Conservation (phyloP, 495 filamentous ascomycete species). For the Cercophora scortea region DNA sequence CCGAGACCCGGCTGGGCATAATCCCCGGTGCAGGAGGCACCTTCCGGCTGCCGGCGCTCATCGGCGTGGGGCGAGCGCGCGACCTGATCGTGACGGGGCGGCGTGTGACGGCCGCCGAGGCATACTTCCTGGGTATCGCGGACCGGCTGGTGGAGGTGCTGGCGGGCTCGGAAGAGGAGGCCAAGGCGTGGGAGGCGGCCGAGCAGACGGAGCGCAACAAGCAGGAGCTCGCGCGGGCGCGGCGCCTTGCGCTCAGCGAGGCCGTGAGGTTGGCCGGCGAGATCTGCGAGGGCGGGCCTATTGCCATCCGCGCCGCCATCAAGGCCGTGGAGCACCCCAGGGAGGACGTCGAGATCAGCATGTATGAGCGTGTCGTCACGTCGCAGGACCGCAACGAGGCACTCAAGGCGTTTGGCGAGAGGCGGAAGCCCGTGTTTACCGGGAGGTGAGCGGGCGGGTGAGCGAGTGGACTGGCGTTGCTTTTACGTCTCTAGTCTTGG, state of each 20-base stretch:
- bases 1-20: conserved; percentile 86
- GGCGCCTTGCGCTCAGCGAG: conserved; percentile 58
- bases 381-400: conserved; percentile 86
- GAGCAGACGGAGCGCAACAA: conserved; percentile 27
- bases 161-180: conserved; percentile 46
- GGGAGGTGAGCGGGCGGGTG: conserved; percentile 37
- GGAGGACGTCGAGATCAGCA: conserved; percentile 65
- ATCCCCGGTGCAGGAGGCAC: conserved; percentile 93
- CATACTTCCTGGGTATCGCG: conserved; percentile 75
- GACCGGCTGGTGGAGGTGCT: conserved; percentile 72
- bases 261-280: conserved; percentile 70
- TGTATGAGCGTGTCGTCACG: conserved; percentile 70
- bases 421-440: conserved; percentile 78
- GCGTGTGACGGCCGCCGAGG: conserved; percentile 67
- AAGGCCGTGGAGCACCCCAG: conserved; percentile 58
- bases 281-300: conserved; percentile 81
- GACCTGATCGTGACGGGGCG: conserved; percentile 84
- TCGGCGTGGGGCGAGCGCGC: conserved; percentile 67
- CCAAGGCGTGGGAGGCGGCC: conserved; percentile 23
- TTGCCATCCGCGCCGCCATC: conserved; percentile 66
- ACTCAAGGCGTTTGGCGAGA: conserved; percentile 78
- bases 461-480: too few relatives aligned
- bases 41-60: conserved; percentile 67
- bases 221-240: conserved; percentile 34
- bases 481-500: too few relatives aligned